Conservation (phyloP, 352 stramenopile species). For the Pythium myriotylum region DNA sequence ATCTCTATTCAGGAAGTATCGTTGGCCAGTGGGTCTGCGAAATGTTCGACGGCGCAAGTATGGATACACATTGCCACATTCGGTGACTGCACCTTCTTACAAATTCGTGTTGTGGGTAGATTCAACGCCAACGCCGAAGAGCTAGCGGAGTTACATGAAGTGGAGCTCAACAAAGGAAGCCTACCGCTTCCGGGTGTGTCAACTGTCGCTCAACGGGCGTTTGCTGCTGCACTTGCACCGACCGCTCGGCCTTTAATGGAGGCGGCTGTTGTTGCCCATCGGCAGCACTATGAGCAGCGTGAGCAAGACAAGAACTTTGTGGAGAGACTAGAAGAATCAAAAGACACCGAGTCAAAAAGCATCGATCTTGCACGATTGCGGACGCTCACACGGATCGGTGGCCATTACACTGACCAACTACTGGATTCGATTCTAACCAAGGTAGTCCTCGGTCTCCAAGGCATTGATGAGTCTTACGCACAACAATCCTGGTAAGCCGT, state of each 20-base stretch:
- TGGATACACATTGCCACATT: not conserved
- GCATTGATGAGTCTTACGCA: slow-evolving; percentile 25
- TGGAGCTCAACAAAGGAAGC: slow-evolving; percentile 1
- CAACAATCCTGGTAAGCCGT: slow-evolving; percentile 35
- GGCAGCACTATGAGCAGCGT: slow-evolving; percentile 23
- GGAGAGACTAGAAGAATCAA: slow-evolving; percentile 8
- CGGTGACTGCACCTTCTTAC: not conserved
- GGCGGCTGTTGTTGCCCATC: slow-evolving; percentile 2
- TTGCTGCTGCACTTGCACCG: slow-evolving; percentile 27
- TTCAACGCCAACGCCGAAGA: slow-evolving; percentile 23
- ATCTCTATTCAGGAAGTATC: slow-evolving; percentile 58
- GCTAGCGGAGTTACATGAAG: slow-evolving; percentile 17
- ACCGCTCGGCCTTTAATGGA: slow-evolving; percentile 22
- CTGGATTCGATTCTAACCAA: slow-evolving; percentile 29
- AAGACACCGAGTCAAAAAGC: not conserved
- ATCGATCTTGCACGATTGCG: slow-evolving; percentile 16
- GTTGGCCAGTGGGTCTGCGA: slow-evolving; percentile 65
- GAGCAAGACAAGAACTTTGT: slow-evolving; percentile 14
- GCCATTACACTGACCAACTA: slow-evolving; percentile 24
- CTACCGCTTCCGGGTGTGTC: not conserved
- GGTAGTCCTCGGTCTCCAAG: slow-evolving; percentile 25
- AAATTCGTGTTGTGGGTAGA: slow-evolving; percentile 2
- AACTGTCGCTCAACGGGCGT: slow-evolving; percentile 10
- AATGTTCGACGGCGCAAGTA: slow-evolving; percentile 66
- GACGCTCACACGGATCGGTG: slow-evolving; percentile 15